Percentiles rank a stretch among this genome's conserved stretches.
Conservation (phyloP, 257 asterid species). For the Capsicum rhomboideum region DNA sequence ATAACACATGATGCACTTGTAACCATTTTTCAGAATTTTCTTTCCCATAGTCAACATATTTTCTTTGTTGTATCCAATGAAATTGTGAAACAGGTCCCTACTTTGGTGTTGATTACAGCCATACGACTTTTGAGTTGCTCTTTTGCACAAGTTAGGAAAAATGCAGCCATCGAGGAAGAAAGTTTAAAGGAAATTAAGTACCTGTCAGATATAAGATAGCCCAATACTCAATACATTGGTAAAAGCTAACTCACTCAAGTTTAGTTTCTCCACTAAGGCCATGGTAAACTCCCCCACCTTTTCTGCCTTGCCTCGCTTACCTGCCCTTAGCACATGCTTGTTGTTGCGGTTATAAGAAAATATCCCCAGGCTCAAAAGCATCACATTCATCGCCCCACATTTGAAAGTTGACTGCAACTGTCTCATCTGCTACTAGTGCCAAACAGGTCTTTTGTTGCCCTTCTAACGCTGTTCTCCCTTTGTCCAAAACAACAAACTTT, state of each 20-base stretch:
- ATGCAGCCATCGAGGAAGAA: neutral
- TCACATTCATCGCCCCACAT: conserved; percentile 74
- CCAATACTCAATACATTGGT: conserved; percentile 18
- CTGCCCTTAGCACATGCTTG: conserved; percentile 49
- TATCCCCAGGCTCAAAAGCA: conserved; percentile 52
- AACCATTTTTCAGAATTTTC: too few species aligned
- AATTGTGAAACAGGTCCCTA: neutral
- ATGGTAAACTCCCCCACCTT: conserved; percentile 61
- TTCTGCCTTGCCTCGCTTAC: conserved; percentile 52
- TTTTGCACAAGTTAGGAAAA: neutral
- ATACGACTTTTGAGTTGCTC: neutral
- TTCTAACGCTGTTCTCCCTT: conserved; percentile 27
- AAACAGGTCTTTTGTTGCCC: conserved; percentile 40
- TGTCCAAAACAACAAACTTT: conserved; percentile 54
- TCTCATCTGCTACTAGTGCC: conserved; percentile 72
- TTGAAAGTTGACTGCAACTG: conserved; percentile 81
- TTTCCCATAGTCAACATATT: too few species aligned
- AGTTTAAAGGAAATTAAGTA: neutral
- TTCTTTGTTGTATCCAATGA: neutral
- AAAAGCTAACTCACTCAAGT: conserved; percentile 54
- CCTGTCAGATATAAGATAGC: neutral
- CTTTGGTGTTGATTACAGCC: neutral
- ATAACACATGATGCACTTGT: too few species aligned
- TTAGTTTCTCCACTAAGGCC: conserved; percentile 66
- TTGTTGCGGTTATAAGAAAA: conserved; percentile 46